A percentile compares a stretch with the other conserved stretches of the same genome.
These are phyloP conservation scores for Botrytis sinoallii DNA, from an alignment of 2,329 filamentous ascomycete genomes.

Conservation along the genomic window DNA sequence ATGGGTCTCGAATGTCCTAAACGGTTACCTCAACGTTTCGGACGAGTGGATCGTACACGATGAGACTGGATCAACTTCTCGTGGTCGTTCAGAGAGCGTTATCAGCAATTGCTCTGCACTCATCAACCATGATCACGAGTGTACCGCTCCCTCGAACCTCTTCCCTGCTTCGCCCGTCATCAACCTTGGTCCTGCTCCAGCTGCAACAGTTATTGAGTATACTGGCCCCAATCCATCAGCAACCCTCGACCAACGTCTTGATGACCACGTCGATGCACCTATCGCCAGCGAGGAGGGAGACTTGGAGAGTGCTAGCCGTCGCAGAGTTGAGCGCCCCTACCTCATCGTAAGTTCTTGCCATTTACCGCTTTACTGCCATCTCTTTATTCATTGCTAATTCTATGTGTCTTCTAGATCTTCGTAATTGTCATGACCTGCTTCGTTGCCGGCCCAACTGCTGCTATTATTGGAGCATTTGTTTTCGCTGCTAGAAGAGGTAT, in stretches of 20 bases:
- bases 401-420: background rate
- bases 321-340: background rate
- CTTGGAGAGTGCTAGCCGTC: background rate
- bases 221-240: background rate
- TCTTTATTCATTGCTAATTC: background rate
- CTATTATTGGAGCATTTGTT: background rate
- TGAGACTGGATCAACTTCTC: background rate
- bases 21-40: background rate
- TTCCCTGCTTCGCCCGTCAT: background rate
- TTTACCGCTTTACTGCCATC: fast-evolving
- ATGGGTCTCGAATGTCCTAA: background rate
- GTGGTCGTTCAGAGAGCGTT: background rate
- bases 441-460: background rate
- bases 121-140: background rate
- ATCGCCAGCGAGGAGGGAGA: background rate
- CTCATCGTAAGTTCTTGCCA: background rate
- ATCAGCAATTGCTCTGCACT: background rate
- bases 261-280: background rate
- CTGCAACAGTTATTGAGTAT: background rate
- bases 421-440: background rate
- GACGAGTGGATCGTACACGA: background rate
- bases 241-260: background rate
- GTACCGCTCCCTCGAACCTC: background rate
- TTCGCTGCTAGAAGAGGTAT: background rate
- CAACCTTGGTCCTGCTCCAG: background rate